These are phyloP conservation scores for Cnidoscolus chayamansa DNA, from an alignment of 441 rosid species.

Conservation along the genomic window DNA sequence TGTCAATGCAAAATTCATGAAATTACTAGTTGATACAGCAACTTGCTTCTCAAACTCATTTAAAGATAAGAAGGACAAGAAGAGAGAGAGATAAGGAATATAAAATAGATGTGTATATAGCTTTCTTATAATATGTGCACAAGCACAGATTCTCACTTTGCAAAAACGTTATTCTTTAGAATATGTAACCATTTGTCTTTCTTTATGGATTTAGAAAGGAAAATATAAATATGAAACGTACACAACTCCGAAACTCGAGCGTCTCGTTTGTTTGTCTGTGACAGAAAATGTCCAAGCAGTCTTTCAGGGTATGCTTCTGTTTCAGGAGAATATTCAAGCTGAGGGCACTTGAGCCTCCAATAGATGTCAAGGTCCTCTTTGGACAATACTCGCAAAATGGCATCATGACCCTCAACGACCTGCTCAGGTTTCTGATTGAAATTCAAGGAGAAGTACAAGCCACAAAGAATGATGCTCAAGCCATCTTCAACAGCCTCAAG, in stretches of 20 bases:
- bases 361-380: constrained; percentile 43
- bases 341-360: constrained; percentile 50
- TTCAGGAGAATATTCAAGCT: constrained; percentile 60
- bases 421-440: constrained; percentile 45
- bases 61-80: neutral
- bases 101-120: neutral
- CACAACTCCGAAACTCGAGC: neutral
- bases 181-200: neutral
- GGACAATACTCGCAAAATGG: constrained; percentile 42
- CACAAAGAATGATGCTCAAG: constrained; percentile 46
- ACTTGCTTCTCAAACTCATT: neutral
- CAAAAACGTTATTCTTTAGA: constrained; percentile 26
- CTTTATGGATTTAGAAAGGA: neutral
- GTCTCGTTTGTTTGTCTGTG: neutral
- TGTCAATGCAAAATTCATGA: neutral
- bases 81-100: neutral
- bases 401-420: constrained; percentile 44
- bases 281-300: constrained; percentile 14
- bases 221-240: neutral
- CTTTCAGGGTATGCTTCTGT: constrained; percentile 58
- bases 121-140: constrained; percentile 23
- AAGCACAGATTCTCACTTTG: constrained; percentile 43
- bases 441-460: constrained; percentile 46
- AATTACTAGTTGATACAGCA: neutral
- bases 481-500: constrained; percentile 51